Evolutionary conservation across 140 eudicot genomes (phyloP).

Genomic region (Anethum foeniculum): DNA sequence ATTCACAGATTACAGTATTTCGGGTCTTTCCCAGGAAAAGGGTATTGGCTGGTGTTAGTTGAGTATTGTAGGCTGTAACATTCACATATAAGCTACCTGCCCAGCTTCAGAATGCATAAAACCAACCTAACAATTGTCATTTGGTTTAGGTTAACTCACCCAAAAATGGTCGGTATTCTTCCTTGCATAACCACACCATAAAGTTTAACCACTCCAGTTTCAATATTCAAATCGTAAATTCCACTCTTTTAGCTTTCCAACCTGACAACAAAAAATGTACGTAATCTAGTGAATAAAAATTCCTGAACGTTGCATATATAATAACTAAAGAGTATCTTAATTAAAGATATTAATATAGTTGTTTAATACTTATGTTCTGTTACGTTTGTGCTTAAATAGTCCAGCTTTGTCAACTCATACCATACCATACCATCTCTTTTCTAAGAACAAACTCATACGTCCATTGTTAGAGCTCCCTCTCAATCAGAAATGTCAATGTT

Average conservation of each 20-base stretch:
- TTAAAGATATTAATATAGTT: background rate
- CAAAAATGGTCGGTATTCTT: background rate
- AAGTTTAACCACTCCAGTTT: background rate
- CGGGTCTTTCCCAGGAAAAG: background rate
- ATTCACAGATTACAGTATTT: background rate
- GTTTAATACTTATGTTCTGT: background rate
- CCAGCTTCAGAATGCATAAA: background rate
- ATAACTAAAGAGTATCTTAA: background rate
- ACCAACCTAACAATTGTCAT: background rate
- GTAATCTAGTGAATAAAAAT: background rate
- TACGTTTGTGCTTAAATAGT: background rate
- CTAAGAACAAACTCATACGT: background rate
- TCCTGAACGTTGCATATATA: background rate
- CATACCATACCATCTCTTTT: background rate
- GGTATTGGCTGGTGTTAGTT: background rate
- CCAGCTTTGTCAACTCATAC: background rate
- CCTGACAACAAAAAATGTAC: background rate
- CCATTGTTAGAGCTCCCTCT: background rate
- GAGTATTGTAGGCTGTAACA: background rate
- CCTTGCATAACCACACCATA: background rate
- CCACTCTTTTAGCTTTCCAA: background rate
- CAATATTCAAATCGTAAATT: background rate
- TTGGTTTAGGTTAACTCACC: constrained; percentile 15
- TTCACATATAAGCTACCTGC: constrained; percentile 3
- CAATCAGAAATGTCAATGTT: constrained; percentile 4